Percentiles rank a stretch among this genome's conserved stretches.
These are phyloP conservation scores for Boletus edulis DNA, from an alignment of 768 basidiomycete genomes.

Conservation along the genomic window DNA sequence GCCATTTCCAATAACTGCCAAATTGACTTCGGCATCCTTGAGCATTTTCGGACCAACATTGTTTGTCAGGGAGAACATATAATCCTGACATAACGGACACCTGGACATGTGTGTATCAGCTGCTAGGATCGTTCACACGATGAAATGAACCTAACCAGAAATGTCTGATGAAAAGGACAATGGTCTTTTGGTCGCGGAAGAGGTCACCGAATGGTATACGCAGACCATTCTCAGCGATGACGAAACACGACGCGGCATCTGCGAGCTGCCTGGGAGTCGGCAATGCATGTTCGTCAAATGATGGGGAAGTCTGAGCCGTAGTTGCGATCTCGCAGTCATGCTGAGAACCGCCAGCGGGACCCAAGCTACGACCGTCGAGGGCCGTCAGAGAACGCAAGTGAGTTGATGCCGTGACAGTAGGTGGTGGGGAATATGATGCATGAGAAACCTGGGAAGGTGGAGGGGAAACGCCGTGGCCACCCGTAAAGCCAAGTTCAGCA, in stretches of 20 bases:
- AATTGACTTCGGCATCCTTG: slow-evolving; percentile 47
- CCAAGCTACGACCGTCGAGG: slow-evolving; percentile 12
- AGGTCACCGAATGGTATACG: slow-evolving; percentile 68
- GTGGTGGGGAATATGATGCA: slow-evolving; percentile 8
- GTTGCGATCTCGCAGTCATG: slow-evolving; percentile 11
- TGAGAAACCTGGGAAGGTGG: slow-evolving; percentile 16
- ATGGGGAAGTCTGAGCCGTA: slow-evolving; percentile 10
- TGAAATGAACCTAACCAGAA: slow-evolving; percentile 53
- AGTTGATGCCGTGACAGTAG: slow-evolving; percentile 2
- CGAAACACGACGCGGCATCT: slow-evolving; percentile 57
- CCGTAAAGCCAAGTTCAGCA: slow-evolving; percentile 24
- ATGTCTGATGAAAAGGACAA: slow-evolving; percentile 85
- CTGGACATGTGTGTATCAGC: slow-evolving; percentile 26
- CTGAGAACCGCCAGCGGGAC: neutral
- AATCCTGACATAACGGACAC: slow-evolving; percentile 87
- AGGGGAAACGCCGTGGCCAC: slow-evolving; percentile 2
- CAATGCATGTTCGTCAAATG: slow-evolving; percentile 43
- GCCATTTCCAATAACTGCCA: slow-evolving; percentile 80
- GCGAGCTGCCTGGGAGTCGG: slow-evolving; percentile 58
- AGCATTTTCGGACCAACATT: slow-evolving; percentile 48
- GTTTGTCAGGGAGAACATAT: slow-evolving; percentile 65
- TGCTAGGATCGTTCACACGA: neutral
- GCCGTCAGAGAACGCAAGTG: slow-evolving; percentile 26
- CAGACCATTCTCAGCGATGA: slow-evolving; percentile 67
- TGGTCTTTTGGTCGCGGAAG: slow-evolving; percentile 53